Evolutionary conservation across 768 basidiomycete species (phyloP).

Genomic region (Heimioporus sp.): DNA sequence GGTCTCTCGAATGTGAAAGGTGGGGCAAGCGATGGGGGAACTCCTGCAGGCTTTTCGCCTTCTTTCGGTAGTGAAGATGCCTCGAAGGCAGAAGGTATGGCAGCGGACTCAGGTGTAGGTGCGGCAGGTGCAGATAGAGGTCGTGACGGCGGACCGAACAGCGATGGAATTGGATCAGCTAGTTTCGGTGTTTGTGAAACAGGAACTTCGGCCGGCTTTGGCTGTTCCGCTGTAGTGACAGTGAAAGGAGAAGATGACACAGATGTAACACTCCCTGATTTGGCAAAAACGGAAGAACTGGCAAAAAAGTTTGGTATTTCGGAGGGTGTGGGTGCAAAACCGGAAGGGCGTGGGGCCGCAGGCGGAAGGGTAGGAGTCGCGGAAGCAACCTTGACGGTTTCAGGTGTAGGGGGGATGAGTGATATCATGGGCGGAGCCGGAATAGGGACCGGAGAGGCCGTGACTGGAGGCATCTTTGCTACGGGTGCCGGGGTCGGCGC

Average conservation of each 20-base stretch:
- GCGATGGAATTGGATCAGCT: constrained; percentile 4
- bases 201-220: constrained; percentile 3
- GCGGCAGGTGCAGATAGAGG: constrained; percentile 4
- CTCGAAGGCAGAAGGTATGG: constrained; percentile 4
- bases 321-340: constrained; percentile 8
- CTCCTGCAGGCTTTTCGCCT: constrained; percentile 12
- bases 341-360: background rate
- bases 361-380: background rate
- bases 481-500: background rate
- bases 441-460: constrained; percentile 11
- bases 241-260: constrained; percentile 24
- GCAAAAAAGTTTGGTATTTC: constrained; percentile 66
- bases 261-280: constrained; percentile 22
- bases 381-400: constrained; percentile 18
- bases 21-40: constrained; percentile 5
- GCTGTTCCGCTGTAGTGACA: constrained; percentile 9
- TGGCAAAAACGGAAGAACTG: constrained; percentile 45
- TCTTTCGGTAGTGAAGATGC: constrained; percentile 15
- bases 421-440: constrained; percentile 22
- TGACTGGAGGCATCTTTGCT: constrained; percentile 11
- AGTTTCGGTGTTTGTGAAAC: constrained; percentile 4
- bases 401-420: constrained; percentile 25
- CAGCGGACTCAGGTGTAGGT: constrained; percentile 1
- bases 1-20: constrained; percentile 32
- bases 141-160: constrained; percentile 11